A percentile compares a stretch with the other conserved stretches of the same genome.
Conservation (phyloP, 306 rosid species). For the Myrica gale region DNA sequence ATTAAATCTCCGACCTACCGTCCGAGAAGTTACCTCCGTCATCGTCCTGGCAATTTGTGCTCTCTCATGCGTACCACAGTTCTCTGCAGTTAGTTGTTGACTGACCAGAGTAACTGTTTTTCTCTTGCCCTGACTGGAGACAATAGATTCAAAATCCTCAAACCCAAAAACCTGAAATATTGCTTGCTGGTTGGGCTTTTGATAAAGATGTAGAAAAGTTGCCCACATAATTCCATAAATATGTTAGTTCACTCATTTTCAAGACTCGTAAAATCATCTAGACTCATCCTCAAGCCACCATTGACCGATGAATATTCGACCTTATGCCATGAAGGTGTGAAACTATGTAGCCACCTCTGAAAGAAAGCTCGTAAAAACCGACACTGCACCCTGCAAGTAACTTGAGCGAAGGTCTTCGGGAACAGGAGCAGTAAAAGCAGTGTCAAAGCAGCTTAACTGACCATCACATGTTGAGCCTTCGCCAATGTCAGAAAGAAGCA, state of each 20-base stretch:
- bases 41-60: too few relatives aligned
- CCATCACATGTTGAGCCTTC: constrained; percentile 66
- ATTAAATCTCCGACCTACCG: too few relatives aligned
- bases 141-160: neutral
- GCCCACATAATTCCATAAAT: neutral
- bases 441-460: constrained; percentile 76
- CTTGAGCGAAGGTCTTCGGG: constrained; percentile 75
- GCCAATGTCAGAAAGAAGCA: constrained; percentile 59
- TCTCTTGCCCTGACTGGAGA: too few relatives aligned
- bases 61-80: too few relatives aligned
- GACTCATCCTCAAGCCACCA: neutral
- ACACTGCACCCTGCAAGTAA: constrained; percentile 77
- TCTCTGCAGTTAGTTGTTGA: too few relatives aligned
- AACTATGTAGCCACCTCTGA: constrained; percentile 62
- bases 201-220: neutral
- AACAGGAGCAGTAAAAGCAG: constrained; percentile 70
- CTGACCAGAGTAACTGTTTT: too few relatives aligned
- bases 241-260: neutral
- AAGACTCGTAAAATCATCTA: neutral
- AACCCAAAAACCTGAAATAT: neutral
- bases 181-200: neutral
- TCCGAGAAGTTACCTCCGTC: too few relatives aligned
- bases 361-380: constrained; percentile 71
- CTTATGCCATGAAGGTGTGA: neutral
- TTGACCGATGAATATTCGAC: neutral